phyloP scores from a whole-genome alignment of 768 basidiomycete genomes.

The Albatrellus ellisii region DNA sequence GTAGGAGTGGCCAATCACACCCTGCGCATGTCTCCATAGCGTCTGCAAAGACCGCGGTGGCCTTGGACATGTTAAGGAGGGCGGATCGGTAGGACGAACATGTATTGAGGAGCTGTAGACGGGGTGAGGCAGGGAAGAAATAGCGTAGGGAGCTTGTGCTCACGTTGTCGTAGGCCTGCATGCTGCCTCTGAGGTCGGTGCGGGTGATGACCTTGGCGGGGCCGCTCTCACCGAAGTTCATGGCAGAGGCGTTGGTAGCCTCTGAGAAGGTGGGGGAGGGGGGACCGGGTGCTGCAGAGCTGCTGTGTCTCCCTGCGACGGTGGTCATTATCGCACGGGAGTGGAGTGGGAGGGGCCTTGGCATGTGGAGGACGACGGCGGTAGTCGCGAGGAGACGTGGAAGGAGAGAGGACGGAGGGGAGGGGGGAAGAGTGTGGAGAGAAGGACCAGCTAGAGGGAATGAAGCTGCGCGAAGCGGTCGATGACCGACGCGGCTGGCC shows the following conservation, averaged over 20 bases:
- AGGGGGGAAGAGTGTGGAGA: too few species aligned
- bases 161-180: conserved; percentile 76
- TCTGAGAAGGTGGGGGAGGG: conserved; percentile 83
- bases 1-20: conserved; percentile 28
- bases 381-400: background rate
- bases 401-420: background rate
- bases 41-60: conserved; percentile 75
- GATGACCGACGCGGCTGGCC: too few species aligned
- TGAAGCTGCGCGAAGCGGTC: too few species aligned
- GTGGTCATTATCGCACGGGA: conserved; percentile 27
- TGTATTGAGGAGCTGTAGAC: conserved; percentile 51
- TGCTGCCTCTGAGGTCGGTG: conserved; percentile 59
- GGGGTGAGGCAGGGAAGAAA: too few species aligned
- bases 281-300: conserved; percentile 38
- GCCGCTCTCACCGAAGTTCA: conserved; percentile 64
- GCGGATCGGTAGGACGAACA: conserved; percentile 74
- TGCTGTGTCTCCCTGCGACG: conserved; percentile 17
- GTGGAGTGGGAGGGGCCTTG: conserved; percentile 47
- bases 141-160: too few species aligned
- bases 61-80: conserved; percentile 68
- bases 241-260: conserved; percentile 60
- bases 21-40: conserved; percentile 76
- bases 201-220: conserved; percentile 77
- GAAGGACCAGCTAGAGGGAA: too few species aligned
- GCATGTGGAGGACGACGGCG: conserved; percentile 20